phyloP scores from a whole-genome alignment of 371 early-diverging fungal genomes.

The Rhizopus microsporus region DNA sequence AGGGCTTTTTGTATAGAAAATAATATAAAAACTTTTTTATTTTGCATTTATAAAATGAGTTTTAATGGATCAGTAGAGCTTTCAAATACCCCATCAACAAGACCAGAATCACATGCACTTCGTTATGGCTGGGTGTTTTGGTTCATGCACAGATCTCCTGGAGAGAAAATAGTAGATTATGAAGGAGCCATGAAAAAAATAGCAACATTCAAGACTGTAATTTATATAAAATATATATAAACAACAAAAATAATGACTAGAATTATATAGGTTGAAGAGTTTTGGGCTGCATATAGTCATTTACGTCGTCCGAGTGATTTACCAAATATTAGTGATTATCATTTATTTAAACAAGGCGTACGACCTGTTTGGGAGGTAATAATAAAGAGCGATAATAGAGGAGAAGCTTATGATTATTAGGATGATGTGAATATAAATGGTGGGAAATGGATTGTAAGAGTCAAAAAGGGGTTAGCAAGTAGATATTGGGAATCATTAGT shows the following conservation, averaged over 20 bases:
- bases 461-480: slow-evolving; percentile 92
- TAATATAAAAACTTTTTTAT: not conserved
- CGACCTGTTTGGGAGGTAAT: slow-evolving; percentile 96
- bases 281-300: slow-evolving; percentile 91
- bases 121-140: slow-evolving; percentile 80
- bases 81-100: slow-evolving; percentile 2
- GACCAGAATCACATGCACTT: slow-evolving; percentile 45
- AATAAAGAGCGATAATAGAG: not conserved
- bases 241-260: not conserved
- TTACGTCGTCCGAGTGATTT: slow-evolving; percentile 86
- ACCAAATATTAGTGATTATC: slow-evolving; percentile 91
- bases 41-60: not conserved
- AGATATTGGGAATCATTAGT: slow-evolving; percentile 94
- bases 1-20: not conserved
- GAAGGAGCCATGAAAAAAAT: slow-evolving; percentile 85
- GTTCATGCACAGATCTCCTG: slow-evolving; percentile 91
- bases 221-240: slow-evolving; percentile 5
- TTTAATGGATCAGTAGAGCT: slow-evolving; percentile 2
- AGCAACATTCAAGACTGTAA: slow-evolving; percentile 79
- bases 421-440: slow-evolving; percentile 90
- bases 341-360: slow-evolving; percentile 94
- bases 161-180: slow-evolving; percentile 86
- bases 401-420: slow-evolving; percentile 21
- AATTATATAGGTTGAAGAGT: slow-evolving; percentile 77
- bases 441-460: slow-evolving; percentile 97